Conservation (phyloP, 306 rosid genomes). For the Quercus ilex region DNA sequence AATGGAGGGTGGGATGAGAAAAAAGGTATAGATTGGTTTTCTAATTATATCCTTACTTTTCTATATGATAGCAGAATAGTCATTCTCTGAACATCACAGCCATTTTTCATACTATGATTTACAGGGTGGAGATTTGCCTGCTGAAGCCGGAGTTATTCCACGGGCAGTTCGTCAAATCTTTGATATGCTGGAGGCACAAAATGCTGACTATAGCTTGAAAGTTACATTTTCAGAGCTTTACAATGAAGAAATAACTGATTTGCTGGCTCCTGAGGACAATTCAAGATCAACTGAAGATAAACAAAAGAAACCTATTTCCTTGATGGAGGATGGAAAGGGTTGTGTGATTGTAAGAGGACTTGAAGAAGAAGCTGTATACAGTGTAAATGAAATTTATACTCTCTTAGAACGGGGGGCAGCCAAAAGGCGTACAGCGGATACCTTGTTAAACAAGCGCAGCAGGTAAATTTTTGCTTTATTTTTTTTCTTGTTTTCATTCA, state of each 20-base stretch:
- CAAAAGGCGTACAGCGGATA: conserved; percentile 91
- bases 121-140: conserved; percentile 81
- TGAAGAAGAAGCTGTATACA: conserved; percentile 86
- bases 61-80: not conserved
- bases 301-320: conserved; percentile 63
- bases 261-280: conserved; percentile 73
- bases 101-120: not conserved
- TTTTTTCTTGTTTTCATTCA: not conserved
- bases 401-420: conserved; percentile 83
- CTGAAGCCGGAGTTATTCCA: conserved; percentile 96
- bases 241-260: conserved; percentile 88
- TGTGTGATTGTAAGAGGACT: conserved; percentile 85
- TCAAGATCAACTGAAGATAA: conserved; percentile 63
- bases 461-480: conserved; percentile 39
- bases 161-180: conserved; percentile 92
- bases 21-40: conserved; percentile 52
- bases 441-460: conserved; percentile 90
- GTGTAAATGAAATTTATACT: conserved; percentile 72
- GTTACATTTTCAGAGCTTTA: conserved; percentile 94
- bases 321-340: conserved; percentile 98
- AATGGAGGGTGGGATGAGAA: conserved; percentile 96
- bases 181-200: conserved; percentile 80
- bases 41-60: not conserved
- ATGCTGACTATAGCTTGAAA: conserved; percentile 84
- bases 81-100: not conserved